Evolutionary conservation across 2,329 filamentous ascomycete species (phyloP).

Genomic region (Aspergillus unguis): DNA sequence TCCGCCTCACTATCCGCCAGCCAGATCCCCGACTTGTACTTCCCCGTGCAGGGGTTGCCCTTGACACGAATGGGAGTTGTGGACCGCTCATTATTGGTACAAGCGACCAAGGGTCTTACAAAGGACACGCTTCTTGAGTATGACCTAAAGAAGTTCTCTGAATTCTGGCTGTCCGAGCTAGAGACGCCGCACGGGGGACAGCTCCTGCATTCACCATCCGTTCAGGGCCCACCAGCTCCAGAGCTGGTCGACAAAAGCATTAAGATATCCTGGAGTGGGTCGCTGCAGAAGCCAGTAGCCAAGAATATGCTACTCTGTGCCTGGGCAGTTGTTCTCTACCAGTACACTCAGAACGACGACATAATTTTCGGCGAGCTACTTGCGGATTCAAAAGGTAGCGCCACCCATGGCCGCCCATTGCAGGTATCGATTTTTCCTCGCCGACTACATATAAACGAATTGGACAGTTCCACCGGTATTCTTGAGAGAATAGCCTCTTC

Average conservation of each 20-base stretch:
- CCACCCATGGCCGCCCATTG: slow-evolving; percentile 37
- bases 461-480: slow-evolving; percentile 43
- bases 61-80: slow-evolving; percentile 32
- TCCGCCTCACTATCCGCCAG: slow-evolving; percentile 25
- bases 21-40: slow-evolving; percentile 36
- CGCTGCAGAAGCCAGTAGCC: slow-evolving; percentile 9
- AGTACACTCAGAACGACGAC: slow-evolving; percentile 38
- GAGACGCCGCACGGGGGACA: slow-evolving; percentile 4
- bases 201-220: slow-evolving; percentile 12
- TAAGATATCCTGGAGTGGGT: slow-evolving; percentile 9
- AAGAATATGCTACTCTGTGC: slow-evolving; percentile 38
- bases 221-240: slow-evolving; percentile 11
- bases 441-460: slow-evolving; percentile 32
- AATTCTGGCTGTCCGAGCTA: slow-evolving; percentile 19
- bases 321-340: slow-evolving; percentile 40
- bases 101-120: slow-evolving; percentile 15
- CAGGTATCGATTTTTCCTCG: slow-evolving; percentile 41
- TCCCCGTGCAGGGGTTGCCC: slow-evolving; percentile 33
- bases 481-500: slow-evolving; percentile 53
- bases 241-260: slow-evolving; percentile 8
- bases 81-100: slow-evolving; percentile 24
- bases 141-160: slow-evolving; percentile 20
- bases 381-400: slow-evolving; percentile 35
- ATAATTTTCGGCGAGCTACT: slow-evolving; percentile 44
- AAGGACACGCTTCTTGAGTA: slow-evolving; percentile 14